Evolutionary conservation across 2,329 filamentous ascomycete species (phyloP).

Genomic region (Boeremia lycopersici): DNA sequence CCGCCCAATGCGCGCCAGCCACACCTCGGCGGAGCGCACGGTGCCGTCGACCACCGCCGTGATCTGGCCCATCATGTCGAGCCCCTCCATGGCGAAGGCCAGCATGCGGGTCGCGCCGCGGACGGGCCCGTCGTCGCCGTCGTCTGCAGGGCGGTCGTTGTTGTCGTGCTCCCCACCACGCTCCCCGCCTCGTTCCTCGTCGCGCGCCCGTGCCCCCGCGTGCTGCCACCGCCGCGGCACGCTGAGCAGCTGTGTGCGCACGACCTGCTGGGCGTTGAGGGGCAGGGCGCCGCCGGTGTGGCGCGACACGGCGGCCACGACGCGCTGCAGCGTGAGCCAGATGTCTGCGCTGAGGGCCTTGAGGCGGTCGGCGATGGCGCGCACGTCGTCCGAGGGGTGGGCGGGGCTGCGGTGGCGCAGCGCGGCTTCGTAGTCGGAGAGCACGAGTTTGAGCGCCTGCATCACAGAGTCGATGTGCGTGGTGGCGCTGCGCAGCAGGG

Average conservation of each 20-base stretch:
- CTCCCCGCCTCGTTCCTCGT: conserved; percentile 20
- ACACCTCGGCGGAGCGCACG: conserved; percentile 86
- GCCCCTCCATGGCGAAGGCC: conserved; percentile 83
- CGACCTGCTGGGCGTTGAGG: conserved; percentile 82
- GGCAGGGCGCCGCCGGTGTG: conserved; percentile 92
- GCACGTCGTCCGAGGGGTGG: conserved; percentile 39
- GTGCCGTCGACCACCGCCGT: conserved; percentile 87
- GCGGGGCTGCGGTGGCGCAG: conserved; percentile 36
- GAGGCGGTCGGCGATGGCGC: conserved; percentile 76
- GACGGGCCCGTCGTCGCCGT: conserved; percentile 48
- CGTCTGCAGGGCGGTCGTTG: not conserved
- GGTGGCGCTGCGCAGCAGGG: conserved; percentile 81
- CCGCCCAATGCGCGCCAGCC: conserved; percentile 77
- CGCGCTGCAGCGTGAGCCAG: conserved; percentile 68
- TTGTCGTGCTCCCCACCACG: too few species aligned
- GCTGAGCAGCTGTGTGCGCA: conserved; percentile 81
- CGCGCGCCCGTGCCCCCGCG: conserved; percentile 56
- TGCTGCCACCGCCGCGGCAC: conserved; percentile 82
- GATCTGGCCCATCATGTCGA: conserved; percentile 94
- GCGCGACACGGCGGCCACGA: conserved; percentile 83
- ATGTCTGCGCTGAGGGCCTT: conserved; percentile 63
- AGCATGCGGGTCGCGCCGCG: conserved; percentile 75
- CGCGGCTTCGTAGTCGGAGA: conserved; percentile 78
- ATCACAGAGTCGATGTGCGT: conserved; percentile 79
- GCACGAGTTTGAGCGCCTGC: conserved; percentile 71